These are phyloP conservation scores for Metschnikowia shivogae DNA, from an alignment of 805 yeast genomes.

Conservation along the genomic window DNA sequence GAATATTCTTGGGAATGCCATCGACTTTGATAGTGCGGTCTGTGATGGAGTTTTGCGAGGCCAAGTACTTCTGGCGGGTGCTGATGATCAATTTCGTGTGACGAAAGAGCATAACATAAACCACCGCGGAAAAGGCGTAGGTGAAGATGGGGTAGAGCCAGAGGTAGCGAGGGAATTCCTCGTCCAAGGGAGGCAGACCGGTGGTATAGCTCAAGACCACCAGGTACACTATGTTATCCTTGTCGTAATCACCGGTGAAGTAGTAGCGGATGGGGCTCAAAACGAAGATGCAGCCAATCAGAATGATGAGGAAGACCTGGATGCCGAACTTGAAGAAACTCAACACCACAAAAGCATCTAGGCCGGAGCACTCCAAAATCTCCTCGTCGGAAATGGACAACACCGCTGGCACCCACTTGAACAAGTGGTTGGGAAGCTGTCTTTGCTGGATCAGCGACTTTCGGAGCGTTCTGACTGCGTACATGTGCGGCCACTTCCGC, in stretches of 20 bases:
- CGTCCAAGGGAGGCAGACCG: conserved; percentile 24
- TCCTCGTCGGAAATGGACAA: conserved; percentile 25
- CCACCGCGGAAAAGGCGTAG: conserved; percentile 47
- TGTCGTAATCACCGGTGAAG: conserved; percentile 42
- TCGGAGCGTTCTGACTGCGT: conserved; percentile 52
- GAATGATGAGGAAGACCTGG: conserved; percentile 18
- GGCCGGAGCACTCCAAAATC: conserved; percentile 22
- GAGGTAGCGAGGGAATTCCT: conserved; percentile 41
- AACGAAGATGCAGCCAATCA: conserved; percentile 25
- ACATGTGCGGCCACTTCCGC: conserved; percentile 53
- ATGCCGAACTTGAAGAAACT: conserved; percentile 36
- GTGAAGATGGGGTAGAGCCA: conserved; percentile 56
- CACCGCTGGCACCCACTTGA: conserved; percentile 25
- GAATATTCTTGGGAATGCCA: conserved; percentile 48
- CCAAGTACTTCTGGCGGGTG: conserved; percentile 54
- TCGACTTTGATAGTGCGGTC: conserved; percentile 55
- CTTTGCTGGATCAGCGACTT: conserved; percentile 31
- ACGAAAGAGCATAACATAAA: conserved; percentile 41
- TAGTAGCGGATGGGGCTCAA: conserved; percentile 37
- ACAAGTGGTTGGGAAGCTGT: conserved; percentile 37
- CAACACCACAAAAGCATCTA: conserved; percentile 34
- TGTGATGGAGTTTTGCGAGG: conserved; percentile 55
- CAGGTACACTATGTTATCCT: conserved; percentile 28
- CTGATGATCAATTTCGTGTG: conserved; percentile 48
- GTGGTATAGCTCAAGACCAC: conserved; percentile 5